Conservation (phyloP, 2,329 filamentous ascomycete genomes). For the Westerdykella sp. region DNA sequence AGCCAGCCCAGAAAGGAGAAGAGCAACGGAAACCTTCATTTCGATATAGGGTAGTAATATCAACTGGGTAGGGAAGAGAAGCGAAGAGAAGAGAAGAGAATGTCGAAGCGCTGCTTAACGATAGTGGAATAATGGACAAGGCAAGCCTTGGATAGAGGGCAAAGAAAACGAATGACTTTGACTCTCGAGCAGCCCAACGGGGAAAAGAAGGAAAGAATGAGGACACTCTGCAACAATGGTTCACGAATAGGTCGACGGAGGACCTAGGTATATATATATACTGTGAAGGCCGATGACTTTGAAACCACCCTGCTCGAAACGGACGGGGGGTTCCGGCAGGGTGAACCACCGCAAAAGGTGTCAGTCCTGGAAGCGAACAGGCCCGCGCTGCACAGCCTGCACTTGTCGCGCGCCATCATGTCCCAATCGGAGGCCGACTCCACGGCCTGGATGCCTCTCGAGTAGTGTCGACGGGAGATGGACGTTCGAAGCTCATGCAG, state of each 20-base stretch:
- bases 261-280: conserved; percentile 30
- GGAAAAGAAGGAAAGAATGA: conserved; percentile 14
- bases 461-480: conserved; percentile 10
- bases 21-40: conserved; percentile 40
- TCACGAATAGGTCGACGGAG: conserved; percentile 11
- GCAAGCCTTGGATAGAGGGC: conserved; percentile 23
- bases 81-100: conserved; percentile 12
- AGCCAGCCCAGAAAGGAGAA: conserved; percentile 44
- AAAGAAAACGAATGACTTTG: conserved; percentile 38
- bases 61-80: conserved; percentile 14
- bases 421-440: conserved; percentile 7
- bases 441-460: conserved; percentile 2
- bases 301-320: conserved; percentile 16
- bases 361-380: conserved; percentile 21
- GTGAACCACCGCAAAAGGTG: conserved; percentile 13
- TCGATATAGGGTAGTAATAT: conserved; percentile 18
- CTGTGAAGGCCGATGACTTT: conserved; percentile 8
- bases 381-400: conserved; percentile 15
- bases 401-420: conserved; percentile 28
- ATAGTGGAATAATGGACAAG: conserved; percentile 20
- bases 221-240: conserved; percentile 13
- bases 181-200: conserved; percentile 11
- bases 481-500: conserved; percentile 8
- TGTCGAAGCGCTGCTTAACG: conserved; percentile 5
- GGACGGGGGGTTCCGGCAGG: conserved; percentile 9